A percentile compares a stretch with the other conserved stretches of the same genome.
Evolutionary conservation across 2,329 filamentous ascomycete species (phyloP).

Genomic region (Rugonectria rugulosa): DNA sequence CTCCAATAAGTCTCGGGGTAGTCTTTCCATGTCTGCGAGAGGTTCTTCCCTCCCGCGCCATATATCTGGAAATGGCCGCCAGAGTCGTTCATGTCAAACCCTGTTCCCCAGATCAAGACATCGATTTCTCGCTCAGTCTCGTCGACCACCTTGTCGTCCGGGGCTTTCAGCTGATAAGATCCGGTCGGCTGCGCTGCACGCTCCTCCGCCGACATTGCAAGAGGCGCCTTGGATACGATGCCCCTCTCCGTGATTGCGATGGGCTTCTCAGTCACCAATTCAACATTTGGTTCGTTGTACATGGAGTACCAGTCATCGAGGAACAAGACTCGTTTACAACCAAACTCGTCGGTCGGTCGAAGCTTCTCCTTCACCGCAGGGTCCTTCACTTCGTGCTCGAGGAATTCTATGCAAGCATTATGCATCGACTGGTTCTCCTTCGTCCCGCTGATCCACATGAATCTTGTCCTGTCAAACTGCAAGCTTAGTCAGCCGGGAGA

Average conservation of each 20-base stretch:
- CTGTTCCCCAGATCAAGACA: slow-evolving; percentile 12
- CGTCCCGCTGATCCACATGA: slow-evolving; percentile 6
- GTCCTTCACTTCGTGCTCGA: slow-evolving; percentile 10
- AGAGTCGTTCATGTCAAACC: slow-evolving; percentile 11
- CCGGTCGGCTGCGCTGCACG: neutral
- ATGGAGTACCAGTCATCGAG: slow-evolving; percentile 12
- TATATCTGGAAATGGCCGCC: slow-evolving; percentile 10
- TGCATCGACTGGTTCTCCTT: slow-evolving; percentile 8
- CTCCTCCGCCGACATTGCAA: neutral
- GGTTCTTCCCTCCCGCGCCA: neutral
- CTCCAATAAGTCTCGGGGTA: slow-evolving; percentile 13
- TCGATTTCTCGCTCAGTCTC: slow-evolving; percentile 1
- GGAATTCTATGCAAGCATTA: neutral
- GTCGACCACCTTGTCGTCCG: neutral
- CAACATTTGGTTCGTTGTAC: slow-evolving; percentile 11
- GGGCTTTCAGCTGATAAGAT: neutral
- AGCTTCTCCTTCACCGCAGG: slow-evolving; percentile 1
- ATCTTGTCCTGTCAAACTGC: neutral
- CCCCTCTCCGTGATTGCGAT: neutral
- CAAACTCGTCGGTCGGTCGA: neutral
- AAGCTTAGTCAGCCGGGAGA: neutral
- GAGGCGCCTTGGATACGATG: neutral
- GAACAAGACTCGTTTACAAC: slow-evolving; percentile 6
- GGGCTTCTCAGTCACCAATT: slow-evolving; percentile 7
- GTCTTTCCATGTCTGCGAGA: slow-evolving; percentile 9